Evolutionary conservation across 169 alveolate species (phyloP).

Genomic region (Plasmodium relictum): DNA sequence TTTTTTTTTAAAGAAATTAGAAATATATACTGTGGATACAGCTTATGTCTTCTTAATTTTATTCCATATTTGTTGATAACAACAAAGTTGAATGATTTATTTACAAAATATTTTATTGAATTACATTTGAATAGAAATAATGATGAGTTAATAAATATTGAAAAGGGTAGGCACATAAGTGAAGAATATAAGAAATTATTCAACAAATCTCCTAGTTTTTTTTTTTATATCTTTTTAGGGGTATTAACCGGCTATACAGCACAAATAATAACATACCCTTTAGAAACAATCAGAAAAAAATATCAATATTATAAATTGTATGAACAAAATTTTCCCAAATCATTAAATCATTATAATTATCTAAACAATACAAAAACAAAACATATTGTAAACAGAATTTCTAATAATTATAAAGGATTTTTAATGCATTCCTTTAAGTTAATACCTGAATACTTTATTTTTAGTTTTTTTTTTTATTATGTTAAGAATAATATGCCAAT

Average conservation of each 20-base stretch:
- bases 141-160: slow-evolving; percentile 5
- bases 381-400: slow-evolving; percentile 32
- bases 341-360: slow-evolving; percentile 12
- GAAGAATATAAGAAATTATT: slow-evolving; percentile 66
- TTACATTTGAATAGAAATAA: background rate
- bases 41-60: slow-evolving; percentile 56
- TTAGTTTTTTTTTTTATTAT: slow-evolving; percentile 73
- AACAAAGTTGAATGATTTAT: slow-evolving; percentile 58
- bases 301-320: slow-evolving; percentile 54
- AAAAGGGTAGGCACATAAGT: slow-evolving; percentile 8
- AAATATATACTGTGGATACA: slow-evolving; percentile 57
- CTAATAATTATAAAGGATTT: slow-evolving; percentile 59
- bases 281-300: slow-evolving; percentile 56
- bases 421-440: slow-evolving; percentile 52
- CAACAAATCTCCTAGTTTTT: slow-evolving; percentile 43
- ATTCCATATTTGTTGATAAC: slow-evolving; percentile 62
- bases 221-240: slow-evolving; percentile 53
- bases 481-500: slow-evolving; percentile 65
- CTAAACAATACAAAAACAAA: slow-evolving; percentile 15
- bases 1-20: slow-evolving; percentile 29
- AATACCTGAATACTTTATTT: slow-evolving; percentile 72
- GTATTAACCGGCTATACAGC: slow-evolving; percentile 71
- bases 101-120: slow-evolving; percentile 66
- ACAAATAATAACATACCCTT: slow-evolving; percentile 60
- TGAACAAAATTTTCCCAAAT: slow-evolving; percentile 55